Evolutionary conservation across 2,329 filamentous ascomycete species (phyloP).

Genomic region (Scedosporium minutisporum): DNA sequence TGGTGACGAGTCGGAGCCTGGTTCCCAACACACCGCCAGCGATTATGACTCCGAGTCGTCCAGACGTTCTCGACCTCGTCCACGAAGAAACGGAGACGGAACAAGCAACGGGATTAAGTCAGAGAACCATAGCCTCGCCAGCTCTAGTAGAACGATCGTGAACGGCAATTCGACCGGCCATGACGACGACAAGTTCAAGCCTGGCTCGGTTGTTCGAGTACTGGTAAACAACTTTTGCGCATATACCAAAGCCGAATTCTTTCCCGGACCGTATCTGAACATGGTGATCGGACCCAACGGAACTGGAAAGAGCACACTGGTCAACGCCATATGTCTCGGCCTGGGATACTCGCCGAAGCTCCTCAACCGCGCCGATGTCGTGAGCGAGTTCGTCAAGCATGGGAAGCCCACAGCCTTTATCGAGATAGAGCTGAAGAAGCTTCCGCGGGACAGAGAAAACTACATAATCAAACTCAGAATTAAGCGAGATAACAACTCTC

Average conservation of each 20-base stretch:
- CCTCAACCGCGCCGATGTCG: slow-evolving; percentile 74
- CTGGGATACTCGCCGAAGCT: slow-evolving; percentile 75
- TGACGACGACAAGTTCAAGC: slow-evolving; percentile 18
- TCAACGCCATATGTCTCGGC: slow-evolving; percentile 92
- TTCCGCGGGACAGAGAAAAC: slow-evolving; percentile 51
- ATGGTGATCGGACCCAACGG: slow-evolving; percentile 99
- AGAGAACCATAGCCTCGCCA: background rate
- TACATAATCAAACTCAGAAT: slow-evolving; percentile 68
- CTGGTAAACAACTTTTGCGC: slow-evolving; percentile 86
- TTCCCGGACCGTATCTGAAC: slow-evolving; percentile 84
- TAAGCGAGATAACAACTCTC: slow-evolving; percentile 70
- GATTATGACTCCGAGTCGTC: slow-evolving; percentile 7
- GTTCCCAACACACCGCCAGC: background rate
- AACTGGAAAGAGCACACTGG: slow-evolving; percentile 92
- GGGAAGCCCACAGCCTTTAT: slow-evolving; percentile 68
- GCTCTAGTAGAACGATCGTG: slow-evolving; percentile 6
- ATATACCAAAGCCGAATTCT: slow-evolving; percentile 85
- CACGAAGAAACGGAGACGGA: background rate
- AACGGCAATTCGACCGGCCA: slow-evolving; percentile 10
- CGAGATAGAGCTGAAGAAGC: slow-evolving; percentile 78
- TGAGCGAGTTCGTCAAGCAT: slow-evolving; percentile 90
- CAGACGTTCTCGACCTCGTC: slow-evolving; percentile 1
- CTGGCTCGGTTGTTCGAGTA: slow-evolving; percentile 83
- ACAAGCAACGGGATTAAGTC: background rate
- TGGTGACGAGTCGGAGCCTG: background rate